Evolutionary conservation across 352 stramenopile genomes (phyloP).

Genomic region (Aphanomyces astaci): DNA sequence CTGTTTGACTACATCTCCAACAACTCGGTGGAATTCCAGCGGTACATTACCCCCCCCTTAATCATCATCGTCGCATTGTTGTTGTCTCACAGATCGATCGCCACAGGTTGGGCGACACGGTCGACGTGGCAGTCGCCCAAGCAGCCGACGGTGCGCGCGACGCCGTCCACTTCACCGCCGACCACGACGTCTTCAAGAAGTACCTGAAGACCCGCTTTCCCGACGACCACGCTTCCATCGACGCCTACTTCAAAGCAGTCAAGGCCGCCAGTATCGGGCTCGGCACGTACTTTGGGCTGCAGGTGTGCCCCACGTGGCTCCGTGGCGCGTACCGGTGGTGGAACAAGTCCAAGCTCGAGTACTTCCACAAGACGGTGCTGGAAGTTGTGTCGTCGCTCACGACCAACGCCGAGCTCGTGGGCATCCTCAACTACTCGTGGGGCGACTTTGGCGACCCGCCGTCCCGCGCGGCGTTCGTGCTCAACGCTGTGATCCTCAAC

Average conservation of each 20-base stretch:
- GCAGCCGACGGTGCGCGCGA: background rate
- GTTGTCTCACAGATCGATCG: background rate
- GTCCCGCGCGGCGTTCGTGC: slow-evolving; percentile 25
- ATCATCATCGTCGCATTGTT: background rate
- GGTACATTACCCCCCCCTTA: background rate
- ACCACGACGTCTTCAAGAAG: background rate
- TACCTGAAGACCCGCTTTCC: slow-evolving; percentile 18
- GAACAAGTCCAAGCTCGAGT: slow-evolving; percentile 25
- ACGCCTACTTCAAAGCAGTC: slow-evolving; percentile 17
- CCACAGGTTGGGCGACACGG: background rate
- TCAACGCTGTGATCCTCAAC: slow-evolving; percentile 29
- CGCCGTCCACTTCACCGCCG: background rate
- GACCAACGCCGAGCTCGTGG: slow-evolving; percentile 27
- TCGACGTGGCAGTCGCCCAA: background rate
- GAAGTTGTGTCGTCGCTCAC: slow-evolving; percentile 31
- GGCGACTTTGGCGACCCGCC: slow-evolving; percentile 34
- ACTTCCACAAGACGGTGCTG: slow-evolving; percentile 28
- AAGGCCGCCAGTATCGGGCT: background rate
- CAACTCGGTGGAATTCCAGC: slow-evolving; percentile 5
- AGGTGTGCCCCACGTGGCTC: slow-evolving; percentile 27
- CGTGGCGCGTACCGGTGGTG: slow-evolving; percentile 24
- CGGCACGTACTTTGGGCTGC: background rate
- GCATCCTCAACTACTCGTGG: slow-evolving; percentile 30
- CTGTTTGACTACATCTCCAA: slow-evolving; percentile 21
- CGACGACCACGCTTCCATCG: slow-evolving; percentile 21